Evolutionary conservation across 225 moss, liverwort and hornwort species (phyloP).

Genomic region (Polytrichum commune): DNA sequence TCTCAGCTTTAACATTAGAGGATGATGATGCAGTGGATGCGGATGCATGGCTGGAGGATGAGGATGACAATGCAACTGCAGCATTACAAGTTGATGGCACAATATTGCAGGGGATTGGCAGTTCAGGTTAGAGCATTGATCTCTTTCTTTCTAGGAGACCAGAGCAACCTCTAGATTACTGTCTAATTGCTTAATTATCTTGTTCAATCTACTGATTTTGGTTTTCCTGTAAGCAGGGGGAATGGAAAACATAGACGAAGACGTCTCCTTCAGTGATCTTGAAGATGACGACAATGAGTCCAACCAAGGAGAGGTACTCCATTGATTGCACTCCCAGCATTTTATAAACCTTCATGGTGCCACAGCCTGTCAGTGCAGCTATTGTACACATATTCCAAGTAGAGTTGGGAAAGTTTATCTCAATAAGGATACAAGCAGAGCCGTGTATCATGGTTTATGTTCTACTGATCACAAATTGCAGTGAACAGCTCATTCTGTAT

Average conservation of each 20-base stretch:
- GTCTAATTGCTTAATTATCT: no score
- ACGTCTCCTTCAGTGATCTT: conserved; percentile 96
- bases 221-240: conserved; percentile 26
- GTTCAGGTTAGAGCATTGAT: conserved; percentile 1
- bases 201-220: neutral
- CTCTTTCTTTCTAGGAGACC: no score
- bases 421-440: no score
- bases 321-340: conserved; percentile 11
- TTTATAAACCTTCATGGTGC: conserved; percentile 5
- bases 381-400: conserved; percentile 15
- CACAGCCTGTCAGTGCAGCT: neutral
- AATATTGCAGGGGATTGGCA: neutral
- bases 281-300: conserved; percentile 72
- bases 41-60: conserved; percentile 83
- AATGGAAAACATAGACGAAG: conserved; percentile 56
- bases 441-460: no score
- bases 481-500: no score
- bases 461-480: no score
- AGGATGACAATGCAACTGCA: conserved; percentile 42
- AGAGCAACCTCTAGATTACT: no score
- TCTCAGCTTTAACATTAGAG: conserved; percentile 50
- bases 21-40: conserved; percentile 78
- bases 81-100: conserved; percentile 22
- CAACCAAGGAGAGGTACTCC: conserved; percentile 41
- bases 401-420: conserved; percentile 1